phyloP scores from a whole-genome alignment of 495 filamentous ascomycete genomes.

The Elasticomyces elasticus region DNA sequence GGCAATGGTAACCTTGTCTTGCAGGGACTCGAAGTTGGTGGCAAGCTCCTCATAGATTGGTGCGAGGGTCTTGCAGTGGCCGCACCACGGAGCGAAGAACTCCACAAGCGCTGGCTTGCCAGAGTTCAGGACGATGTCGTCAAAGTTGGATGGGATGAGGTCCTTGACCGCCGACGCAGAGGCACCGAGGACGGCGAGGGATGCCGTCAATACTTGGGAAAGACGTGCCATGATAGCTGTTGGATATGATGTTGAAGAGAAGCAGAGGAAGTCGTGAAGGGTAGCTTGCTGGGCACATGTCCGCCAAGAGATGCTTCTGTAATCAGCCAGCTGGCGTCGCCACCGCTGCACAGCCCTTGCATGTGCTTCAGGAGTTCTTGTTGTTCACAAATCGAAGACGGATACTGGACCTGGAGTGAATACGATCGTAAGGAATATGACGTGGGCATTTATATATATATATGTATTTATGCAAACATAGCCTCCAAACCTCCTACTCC shows the following conservation, averaged over 20 bases:
- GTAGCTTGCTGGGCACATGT: no score
- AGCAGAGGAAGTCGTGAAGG: no score
- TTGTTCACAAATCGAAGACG: no score
- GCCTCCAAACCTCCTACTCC: no score
- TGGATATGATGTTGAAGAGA: neutral
- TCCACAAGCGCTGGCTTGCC: conserved; percentile 95
- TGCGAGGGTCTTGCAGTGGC: conserved; percentile 95
- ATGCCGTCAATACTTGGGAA: neutral
- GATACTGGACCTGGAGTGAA: no score
- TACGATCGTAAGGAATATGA: neutral
- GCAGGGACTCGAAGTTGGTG: conserved; percentile 54
- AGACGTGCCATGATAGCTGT: conserved; percentile 14
- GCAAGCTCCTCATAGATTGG: conserved; percentile 94
- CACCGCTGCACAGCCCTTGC: no score
- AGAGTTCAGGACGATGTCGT: conserved; percentile 74
- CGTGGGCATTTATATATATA: no score
- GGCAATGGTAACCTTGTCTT: conserved; percentile 77
- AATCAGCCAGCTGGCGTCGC: no score
- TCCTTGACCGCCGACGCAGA: conserved; percentile 12
- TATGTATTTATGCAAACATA: no score
- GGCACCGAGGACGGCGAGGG: conserved; percentile 7
- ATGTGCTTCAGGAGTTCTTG: no score
- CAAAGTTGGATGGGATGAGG: conserved; percentile 65
- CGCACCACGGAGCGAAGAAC: conserved; percentile 99
- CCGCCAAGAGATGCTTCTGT: neutral